phyloP scores from a whole-genome alignment of 1,139 yeast genomes.

The Wickerhamomyces sp. region DNA sequence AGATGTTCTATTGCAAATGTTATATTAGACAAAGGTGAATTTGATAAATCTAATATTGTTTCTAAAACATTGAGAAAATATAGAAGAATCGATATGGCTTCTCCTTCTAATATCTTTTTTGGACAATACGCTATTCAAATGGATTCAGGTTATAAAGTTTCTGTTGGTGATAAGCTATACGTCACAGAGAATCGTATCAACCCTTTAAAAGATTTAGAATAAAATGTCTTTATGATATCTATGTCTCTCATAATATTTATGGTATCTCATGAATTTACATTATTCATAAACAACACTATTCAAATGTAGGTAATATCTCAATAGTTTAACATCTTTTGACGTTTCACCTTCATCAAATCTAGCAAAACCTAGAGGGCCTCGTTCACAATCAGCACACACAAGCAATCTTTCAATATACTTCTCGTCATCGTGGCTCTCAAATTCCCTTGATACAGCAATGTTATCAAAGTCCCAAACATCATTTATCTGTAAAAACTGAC shows the following conservation, averaged over 20 bases:
- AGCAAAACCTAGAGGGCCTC: conserved; percentile 71
- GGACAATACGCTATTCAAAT: conserved; percentile 34
- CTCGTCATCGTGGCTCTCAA: conserved; percentile 18
- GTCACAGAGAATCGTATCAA: conserved; percentile 10
- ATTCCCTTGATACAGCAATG: conserved; percentile 58
- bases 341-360: conserved; percentile 33
- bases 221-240: not conserved
- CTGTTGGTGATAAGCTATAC: conserved; percentile 28
- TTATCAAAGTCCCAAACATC: conserved; percentile 79
- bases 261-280: too few relatives aligned
- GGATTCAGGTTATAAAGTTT: conserved; percentile 24
- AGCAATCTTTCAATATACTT: conserved; percentile 26
- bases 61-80: conserved; percentile 31
- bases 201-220: not conserved
- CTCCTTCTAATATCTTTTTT: conserved; percentile 31
- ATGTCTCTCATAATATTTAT: not conserved
- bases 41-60: conserved; percentile 31
- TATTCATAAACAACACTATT: conserved; percentile 36
- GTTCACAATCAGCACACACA: conserved; percentile 70
- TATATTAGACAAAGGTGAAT: conserved; percentile 27
- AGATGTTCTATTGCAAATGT: conserved; percentile 40
- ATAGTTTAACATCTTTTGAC: conserved; percentile 32
- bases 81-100: conserved; percentile 34
- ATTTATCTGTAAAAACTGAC: conserved; percentile 36
- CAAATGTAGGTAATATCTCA: conserved; percentile 41